A percentile compares a stretch with the other conserved stretches of the same genome.
Evolutionary conservation across 2,329 filamentous ascomycete species (phyloP).

Genomic region (Cladophialophora carrionii): DNA sequence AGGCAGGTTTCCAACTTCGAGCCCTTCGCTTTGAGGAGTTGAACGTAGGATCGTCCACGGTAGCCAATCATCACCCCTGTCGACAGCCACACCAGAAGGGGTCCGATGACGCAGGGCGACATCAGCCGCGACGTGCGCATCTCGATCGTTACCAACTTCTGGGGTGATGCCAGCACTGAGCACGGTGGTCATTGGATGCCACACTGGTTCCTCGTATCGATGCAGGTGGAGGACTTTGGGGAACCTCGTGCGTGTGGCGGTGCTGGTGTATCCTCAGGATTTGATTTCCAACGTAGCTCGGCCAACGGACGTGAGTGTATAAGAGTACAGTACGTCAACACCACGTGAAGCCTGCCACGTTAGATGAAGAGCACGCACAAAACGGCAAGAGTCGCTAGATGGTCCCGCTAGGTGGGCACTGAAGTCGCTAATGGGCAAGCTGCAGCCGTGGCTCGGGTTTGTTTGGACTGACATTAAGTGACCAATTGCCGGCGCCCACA

Average conservation of each 20-base stretch:
- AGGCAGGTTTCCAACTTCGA: slow-evolving; percentile 25
- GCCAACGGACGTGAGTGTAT: neutral
- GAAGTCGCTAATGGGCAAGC: neutral
- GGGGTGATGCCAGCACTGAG: slow-evolving; percentile 10
- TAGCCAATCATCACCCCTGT: slow-evolving; percentile 20
- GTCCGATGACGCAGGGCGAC: slow-evolving; percentile 31
- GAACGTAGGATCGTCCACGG: neutral
- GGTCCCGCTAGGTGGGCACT: neutral
- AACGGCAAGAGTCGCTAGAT: neutral
- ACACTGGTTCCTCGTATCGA: slow-evolving; percentile 7
- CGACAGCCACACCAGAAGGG: slow-evolving; percentile 20
- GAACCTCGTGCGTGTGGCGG: slow-evolving; percentile 19
- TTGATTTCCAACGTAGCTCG: neutral
- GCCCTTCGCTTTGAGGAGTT: neutral
- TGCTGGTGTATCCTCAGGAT: slow-evolving; percentile 1
- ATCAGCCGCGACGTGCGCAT: neutral
- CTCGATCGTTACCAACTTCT: slow-evolving; percentile 21
- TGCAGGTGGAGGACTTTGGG: neutral
- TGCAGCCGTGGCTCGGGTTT: neutral
- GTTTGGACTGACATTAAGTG: neutral
- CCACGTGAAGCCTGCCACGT: too few species aligned
- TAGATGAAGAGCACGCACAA: neutral
- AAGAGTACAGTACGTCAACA: neutral
- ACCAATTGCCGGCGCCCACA: neutral
- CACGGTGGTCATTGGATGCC: slow-evolving; percentile 25